Conservation (phyloP, 371 early-diverging fungal species). For the Mucor plumbeus region DNA sequence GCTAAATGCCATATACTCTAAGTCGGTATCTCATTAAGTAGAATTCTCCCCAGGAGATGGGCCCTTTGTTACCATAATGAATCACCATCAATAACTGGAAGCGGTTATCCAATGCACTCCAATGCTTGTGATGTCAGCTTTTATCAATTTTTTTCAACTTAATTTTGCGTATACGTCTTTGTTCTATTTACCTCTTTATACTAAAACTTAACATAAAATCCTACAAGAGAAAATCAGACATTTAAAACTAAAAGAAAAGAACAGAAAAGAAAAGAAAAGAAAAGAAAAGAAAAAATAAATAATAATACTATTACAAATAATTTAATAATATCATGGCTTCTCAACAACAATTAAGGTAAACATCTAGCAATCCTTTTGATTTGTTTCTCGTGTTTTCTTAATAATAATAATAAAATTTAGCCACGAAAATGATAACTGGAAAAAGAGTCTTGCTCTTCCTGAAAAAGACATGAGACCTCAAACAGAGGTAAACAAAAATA, state of each 20-base stretch:
- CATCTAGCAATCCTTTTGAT: not conserved
- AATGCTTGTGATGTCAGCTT: constrained; percentile 9
- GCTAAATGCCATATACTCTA: not conserved
- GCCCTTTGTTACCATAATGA: not conserved
- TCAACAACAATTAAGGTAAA: constrained; percentile 11
- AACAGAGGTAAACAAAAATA: constrained; percentile 66
- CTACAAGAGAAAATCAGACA: not conserved
- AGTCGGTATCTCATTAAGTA: not conserved
- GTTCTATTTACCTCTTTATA: not conserved
- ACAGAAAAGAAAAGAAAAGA: not conserved
- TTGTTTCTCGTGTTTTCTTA: not conserved
- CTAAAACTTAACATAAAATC: not conserved
- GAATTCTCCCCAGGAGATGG: not conserved
- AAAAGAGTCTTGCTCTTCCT: constrained; percentile 74
- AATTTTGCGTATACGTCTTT: constrained; percentile 3
- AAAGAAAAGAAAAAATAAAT: not conserved
- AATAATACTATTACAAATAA: not conserved
- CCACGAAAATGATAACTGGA: constrained; percentile 77
- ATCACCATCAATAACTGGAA: not conserved
- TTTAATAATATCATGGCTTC: constrained; percentile 4
- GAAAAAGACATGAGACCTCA: constrained; percentile 86
- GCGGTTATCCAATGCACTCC: not conserved
- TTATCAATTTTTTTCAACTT: constrained; percentile 3
- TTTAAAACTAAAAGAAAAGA: not conserved
- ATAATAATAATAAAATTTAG: constrained; percentile 26